Base-by-base conservation (phyloP, 768 basidiomycete species). In the Suillus clintonianus region DNA sequence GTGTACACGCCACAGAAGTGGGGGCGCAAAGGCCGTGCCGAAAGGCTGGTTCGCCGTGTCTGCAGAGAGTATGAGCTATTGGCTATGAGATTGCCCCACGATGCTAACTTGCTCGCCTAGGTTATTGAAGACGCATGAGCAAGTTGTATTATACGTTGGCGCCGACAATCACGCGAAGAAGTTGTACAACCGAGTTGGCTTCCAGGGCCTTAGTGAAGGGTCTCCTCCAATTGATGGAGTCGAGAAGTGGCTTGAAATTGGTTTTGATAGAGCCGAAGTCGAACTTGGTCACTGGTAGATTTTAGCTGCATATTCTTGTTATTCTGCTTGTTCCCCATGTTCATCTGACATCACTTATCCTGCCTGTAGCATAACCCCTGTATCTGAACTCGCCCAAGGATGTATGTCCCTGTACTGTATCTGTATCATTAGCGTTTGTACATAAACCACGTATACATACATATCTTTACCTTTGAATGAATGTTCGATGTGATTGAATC, bases 281-380 rank as follows among this genome's bases (percentile, higher is more conserved):
- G 65, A 75, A 3, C 78, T 89, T 15, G 91, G 91, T 1, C 87
- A 89, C 69, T 93, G 91, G 90, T 92, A 76, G 79, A 51, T 50
- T 17, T 39, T 27, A 17, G 15, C 27, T 27, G 27, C 0, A 10
- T 37, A 22, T 41, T 22, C 27, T 17, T 15, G 15, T 17, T 27
- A 17, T 30, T 30, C 17, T 55, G 14, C 34, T 36, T 22, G n/a
- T 30, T 39, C 11, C 39, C 27, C 6, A 19, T 9, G 10, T 27
- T 39, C 5, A 11, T 24, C 15, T 24, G 15, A 11, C 5, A n/a
- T 36, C 11, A 36, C 36, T 4, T 13, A 22, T 54, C 53, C 36
- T 8, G 24, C 19, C 22, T 56, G 37, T 39, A 57, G 10, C 27
- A 57, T 30, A 57, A 5, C 39, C 11, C 15, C 8, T 36, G 13